Conservation (phyloP, 2,329 filamentous ascomycete genomes). For the Colletotrichum incanum region DNA sequence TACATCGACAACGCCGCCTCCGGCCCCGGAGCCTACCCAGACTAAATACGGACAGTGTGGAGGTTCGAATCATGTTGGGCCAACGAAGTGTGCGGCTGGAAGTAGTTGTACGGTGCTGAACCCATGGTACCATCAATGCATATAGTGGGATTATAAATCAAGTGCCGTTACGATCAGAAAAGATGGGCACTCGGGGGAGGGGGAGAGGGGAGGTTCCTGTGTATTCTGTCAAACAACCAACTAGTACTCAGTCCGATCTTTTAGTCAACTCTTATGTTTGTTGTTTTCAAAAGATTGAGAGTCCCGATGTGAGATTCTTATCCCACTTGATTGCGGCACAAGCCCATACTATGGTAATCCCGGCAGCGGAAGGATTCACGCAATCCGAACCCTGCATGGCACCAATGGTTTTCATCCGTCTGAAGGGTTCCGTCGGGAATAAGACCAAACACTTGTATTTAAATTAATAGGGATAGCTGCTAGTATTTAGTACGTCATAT, state of each 20-base stretch:
- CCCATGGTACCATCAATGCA: constrained; percentile 38
- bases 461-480: not conserved
- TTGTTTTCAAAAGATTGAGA: not conserved
- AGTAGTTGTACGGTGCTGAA: constrained; percentile 33
- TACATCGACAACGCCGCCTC: constrained; percentile 13
- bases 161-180: not conserved
- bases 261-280: not conserved
- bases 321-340: not conserved
- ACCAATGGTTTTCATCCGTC: no score
- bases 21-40: constrained; percentile 32
- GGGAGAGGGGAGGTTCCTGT: not conserved
- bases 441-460: not conserved
- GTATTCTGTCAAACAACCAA: not conserved
- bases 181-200: not conserved
- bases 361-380: no score
- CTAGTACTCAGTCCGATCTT: not conserved
- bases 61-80: constrained; percentile 29
- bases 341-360: not conserved
- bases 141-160: not conserved
- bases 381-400: no score
- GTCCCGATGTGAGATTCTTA: not conserved
- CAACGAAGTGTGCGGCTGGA: constrained; percentile 37
- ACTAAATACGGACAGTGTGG: constrained; percentile 41
- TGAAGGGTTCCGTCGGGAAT: not conserved
- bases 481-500: not conserved